Evolutionary conservation across 352 stramenopile genomes (phyloP), one percentile per base, ranked within the genome.

Genomic region (Globisporangium splendens): DNA sequence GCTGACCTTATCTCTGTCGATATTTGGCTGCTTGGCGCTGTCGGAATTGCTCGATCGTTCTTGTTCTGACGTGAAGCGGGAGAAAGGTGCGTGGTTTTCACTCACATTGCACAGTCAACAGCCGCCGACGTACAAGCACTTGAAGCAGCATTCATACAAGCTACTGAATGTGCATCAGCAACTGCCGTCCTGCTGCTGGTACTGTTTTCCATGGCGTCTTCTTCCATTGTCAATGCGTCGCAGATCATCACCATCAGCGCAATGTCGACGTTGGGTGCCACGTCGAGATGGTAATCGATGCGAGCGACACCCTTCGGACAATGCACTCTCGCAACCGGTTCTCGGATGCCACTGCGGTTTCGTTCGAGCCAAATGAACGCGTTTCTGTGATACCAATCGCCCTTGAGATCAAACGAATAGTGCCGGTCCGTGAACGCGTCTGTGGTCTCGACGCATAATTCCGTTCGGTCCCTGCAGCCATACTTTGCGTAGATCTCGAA

Each of bases 201-300:
- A 31, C 24, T 31, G 24, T 31, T 31, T 31, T 31, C 24, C 24
- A 31, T 5, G 2, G 2, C 2, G 24, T 5, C 5, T 31, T 31
- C 24, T 31, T 31, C 24, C 24, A 31, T 31, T 6, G 24, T 4
- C 11, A 59, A 31, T 14, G 53, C 41, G 8, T 51, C 13, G 28
- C 53, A 59, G 12, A 59, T 28, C 17, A 59, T 20, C 53, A 20
- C 53, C 11, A 59, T 49, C 1, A 49, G 44, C 44, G 44, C 44
- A 4, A 24, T 49, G 44, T 49, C 44, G 7, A 49, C n/a, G 44
- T 49, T 49, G 17, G 15, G 44, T 17, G 44, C 44, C n/a, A 14
- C 24, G 17, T 49, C 44, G 13, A 12, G 24, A 6, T 21, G 44
- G 11, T 49, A 49, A 18, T 49, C 24, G 2, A 4, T 13, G 5